Conservation (phyloP, 1,284 basidiomycete species). For the Microbotryomycetes sp. region DNA sequence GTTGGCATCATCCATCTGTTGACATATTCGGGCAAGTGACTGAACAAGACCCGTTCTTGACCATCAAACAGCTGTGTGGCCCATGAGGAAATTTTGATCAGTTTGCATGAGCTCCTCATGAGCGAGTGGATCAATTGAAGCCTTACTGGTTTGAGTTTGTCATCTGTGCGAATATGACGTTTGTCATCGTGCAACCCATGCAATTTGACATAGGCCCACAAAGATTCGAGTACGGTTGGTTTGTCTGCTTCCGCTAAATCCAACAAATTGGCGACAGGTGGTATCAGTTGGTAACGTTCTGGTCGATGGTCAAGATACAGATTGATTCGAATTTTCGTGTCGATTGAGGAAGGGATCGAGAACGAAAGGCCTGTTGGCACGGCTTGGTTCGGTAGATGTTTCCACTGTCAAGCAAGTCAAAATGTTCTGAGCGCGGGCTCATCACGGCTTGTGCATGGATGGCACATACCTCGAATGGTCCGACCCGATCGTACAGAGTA, state of each 20-base stretch:
- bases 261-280: constrained; percentile 69
- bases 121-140: not conserved
- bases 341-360: constrained; percentile 5
- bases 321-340: constrained; percentile 64
- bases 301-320: constrained; percentile 80
- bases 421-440: no score
- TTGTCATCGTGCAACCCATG: constrained; percentile 82
- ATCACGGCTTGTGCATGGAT: not conserved
- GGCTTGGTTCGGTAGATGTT: not conserved
- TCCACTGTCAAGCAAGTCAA: no score
- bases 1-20: constrained; percentile 71
- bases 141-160: constrained; percentile 52
- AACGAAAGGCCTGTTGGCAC: constrained; percentile 5
- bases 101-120: not conserved
- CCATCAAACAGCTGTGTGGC: constrained; percentile 55
- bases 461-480: constrained; percentile 4
- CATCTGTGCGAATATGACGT: constrained; percentile 68
- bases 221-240: constrained; percentile 67
- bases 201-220: constrained; percentile 91
- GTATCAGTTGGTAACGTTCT: constrained; percentile 72
- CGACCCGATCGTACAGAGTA: constrained; percentile 51
- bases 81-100: not conserved
- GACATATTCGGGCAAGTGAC: constrained; percentile 76
- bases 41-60: constrained; percentile 61
- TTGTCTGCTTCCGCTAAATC: constrained; percentile 81